Evolutionary conservation across 768 basidiomycete genomes (phyloP).

Genomic region (Naematelia aurantialba): DNA sequence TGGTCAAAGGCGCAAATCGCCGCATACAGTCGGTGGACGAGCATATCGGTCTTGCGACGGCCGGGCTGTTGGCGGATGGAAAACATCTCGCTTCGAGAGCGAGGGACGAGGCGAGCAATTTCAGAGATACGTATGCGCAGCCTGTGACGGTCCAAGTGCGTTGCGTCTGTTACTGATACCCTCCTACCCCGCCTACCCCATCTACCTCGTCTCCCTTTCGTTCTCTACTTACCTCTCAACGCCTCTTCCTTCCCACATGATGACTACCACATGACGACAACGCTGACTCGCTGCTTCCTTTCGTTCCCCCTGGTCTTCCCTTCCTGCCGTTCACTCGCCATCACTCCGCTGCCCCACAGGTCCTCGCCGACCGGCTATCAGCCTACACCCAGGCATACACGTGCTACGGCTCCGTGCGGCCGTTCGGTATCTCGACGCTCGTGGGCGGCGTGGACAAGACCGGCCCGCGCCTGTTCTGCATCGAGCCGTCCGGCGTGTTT

Average conservation of each 20-base stretch:
- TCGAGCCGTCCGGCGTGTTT: slow-evolving; percentile 92
- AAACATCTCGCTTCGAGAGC: slow-evolving; percentile 80
- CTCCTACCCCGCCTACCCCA: no score
- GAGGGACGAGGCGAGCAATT: slow-evolving; percentile 72
- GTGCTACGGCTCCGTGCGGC: slow-evolving; percentile 93
- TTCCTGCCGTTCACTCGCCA: background rate
- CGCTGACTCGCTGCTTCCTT: background rate
- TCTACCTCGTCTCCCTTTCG: no score
- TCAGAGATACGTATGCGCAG: slow-evolving; percentile 68
- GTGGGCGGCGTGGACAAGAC: slow-evolving; percentile 82
- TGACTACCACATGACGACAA: background rate
- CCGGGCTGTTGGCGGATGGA: slow-evolving; percentile 89
- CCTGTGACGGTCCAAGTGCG: slow-evolving; percentile 75
- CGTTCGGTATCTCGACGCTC: slow-evolving; percentile 92
- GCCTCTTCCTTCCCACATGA: background rate
- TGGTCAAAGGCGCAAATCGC: slow-evolving; percentile 86
- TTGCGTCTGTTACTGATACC: background rate
- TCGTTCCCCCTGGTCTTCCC: background rate
- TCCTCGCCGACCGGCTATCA: slow-evolving; percentile 71
- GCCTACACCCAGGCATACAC: slow-evolving; percentile 94
- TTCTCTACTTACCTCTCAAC: background rate
- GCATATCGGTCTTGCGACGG: slow-evolving; percentile 89
- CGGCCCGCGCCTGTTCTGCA: slow-evolving; percentile 78
- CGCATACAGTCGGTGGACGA: slow-evolving; percentile 90
- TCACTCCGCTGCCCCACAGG: slow-evolving; percentile 46